Conservation (phyloP, 192 early-diverging fungal genomes). For the Podochytrium sp. region DNA sequence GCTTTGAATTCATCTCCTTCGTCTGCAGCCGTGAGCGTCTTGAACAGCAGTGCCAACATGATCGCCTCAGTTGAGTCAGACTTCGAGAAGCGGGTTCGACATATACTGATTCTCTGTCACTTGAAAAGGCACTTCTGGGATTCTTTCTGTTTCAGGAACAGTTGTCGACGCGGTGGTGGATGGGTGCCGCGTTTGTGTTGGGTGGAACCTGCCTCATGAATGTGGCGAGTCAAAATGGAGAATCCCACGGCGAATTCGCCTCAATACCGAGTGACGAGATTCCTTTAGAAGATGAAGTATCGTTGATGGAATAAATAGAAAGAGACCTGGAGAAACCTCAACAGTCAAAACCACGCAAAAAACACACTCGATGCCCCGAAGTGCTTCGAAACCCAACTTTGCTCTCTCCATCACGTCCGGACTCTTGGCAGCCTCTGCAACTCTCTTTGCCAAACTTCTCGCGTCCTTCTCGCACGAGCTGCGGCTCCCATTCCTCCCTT, state of each 20-base stretch:
- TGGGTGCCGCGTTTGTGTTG: conserved; percentile 76
- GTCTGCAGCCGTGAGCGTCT: conserved; percentile 73
- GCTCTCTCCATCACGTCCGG: conserved; percentile 56
- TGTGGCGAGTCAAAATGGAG: no score
- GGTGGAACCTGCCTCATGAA: conserved; percentile 61
- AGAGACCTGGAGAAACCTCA: no score
- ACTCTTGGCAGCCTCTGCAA: conserved; percentile 73
- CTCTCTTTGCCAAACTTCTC: conserved; percentile 78
- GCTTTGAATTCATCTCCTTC: conserved; percentile 75
- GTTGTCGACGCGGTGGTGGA: conserved; percentile 81
- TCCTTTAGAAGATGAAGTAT: neutral
- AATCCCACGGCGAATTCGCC: no score
- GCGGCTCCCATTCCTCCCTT: neutral
- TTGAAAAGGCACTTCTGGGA: conserved; percentile 67
- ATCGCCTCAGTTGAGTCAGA: conserved; percentile 64
- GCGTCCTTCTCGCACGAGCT: neutral
- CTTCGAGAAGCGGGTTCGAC: neutral
- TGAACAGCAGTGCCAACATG: conserved; percentile 84
- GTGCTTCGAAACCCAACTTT: conserved; percentile 3
- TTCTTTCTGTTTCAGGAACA: conserved; percentile 74
- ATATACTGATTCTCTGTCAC: neutral
- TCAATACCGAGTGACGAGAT: no score
- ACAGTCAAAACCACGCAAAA: neutral
- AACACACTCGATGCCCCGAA: neutral
- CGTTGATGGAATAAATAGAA: no score